These are phyloP conservation scores for Neoscytalidium dimidiatum DNA, from an alignment of 2,329 filamentous ascomycete species.

Conservation along the genomic window DNA sequence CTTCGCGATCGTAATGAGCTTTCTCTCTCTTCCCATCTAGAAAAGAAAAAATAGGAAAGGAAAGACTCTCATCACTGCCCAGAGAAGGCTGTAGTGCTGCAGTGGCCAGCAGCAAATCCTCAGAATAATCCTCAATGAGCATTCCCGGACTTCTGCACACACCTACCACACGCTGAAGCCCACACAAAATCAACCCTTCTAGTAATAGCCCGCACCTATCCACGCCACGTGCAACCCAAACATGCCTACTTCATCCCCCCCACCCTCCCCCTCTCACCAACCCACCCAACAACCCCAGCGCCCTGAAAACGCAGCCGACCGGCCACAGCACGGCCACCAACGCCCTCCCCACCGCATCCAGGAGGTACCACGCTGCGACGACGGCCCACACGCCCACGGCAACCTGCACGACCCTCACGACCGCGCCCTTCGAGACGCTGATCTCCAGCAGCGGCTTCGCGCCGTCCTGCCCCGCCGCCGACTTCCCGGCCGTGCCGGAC, in stretches of 20 bases:
- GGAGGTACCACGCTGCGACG: neutral
- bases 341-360: constrained; percentile 4
- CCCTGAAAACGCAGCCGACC: neutral
- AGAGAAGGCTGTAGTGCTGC: no score
- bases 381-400: neutral
- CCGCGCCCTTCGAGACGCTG: neutral
- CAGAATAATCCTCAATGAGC: no score
- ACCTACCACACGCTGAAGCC: no score
- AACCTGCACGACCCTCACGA: neutral
- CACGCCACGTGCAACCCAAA: no score
- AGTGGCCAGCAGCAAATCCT: no score
- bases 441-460: neutral
- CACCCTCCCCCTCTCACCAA: constrained; percentile 13
- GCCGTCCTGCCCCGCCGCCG: neutral
- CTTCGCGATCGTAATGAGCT: no score
- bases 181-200: neutral
- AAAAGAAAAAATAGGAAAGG: no score
- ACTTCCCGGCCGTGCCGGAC: neutral
- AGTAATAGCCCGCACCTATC: no score
- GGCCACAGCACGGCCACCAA: constrained; percentile 5
- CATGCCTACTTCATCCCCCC: neutral
- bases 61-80: no score
- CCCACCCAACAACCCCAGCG: neutral
- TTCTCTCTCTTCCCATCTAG: no score
- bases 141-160: no score